These are phyloP conservation scores for Rhodotorula babjevae DNA, from an alignment of 768 basidiomycete species.

Conservation along the genomic window DNA sequence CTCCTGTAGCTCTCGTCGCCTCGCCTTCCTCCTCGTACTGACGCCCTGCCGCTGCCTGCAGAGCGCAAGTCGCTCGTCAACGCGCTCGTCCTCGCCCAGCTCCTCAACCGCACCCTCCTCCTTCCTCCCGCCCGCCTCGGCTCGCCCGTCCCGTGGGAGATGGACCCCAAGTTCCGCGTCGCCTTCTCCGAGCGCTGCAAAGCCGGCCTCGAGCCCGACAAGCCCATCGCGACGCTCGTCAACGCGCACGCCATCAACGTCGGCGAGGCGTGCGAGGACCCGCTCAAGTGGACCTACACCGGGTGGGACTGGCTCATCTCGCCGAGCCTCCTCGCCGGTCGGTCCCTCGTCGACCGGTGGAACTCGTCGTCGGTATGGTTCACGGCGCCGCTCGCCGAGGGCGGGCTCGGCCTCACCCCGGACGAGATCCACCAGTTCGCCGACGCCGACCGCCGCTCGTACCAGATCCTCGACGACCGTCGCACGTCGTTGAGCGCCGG, in stretches of 20 bases:
- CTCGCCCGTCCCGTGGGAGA: conserved; percentile 22
- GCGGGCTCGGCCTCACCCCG: conserved; percentile 5
- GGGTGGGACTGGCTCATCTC: conserved; percentile 12
- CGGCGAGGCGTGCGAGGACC: conserved; percentile 8
- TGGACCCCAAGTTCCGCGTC: neutral
- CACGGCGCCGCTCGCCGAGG: neutral
- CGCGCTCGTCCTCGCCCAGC: conserved; percentile 27
- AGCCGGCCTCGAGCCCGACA: conserved; percentile 9
- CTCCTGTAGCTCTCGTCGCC: no score
- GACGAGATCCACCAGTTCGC: conserved; percentile 10
- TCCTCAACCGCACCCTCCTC: conserved; percentile 34
- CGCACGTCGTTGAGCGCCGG: neutral
- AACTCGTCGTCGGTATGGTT: conserved; percentile 5
- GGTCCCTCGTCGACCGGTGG: conserved; percentile 23
- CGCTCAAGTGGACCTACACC: conserved; percentile 8
- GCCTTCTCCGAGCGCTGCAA: conserved; percentile 26
- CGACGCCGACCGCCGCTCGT: conserved; percentile 21
- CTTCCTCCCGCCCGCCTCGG: conserved; percentile 34
- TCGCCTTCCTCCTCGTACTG: neutral
- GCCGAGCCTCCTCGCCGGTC: neutral
- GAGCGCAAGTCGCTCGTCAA: conserved; percentile 35
- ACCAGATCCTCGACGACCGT: conserved; percentile 21
- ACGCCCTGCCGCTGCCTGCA: neutral
- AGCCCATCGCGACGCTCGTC: neutral
- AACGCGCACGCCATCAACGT: neutral